Evolutionary conservation across 2,329 filamentous ascomycete species (phyloP).

Genomic region (Colletotrichum liriopes): DNA sequence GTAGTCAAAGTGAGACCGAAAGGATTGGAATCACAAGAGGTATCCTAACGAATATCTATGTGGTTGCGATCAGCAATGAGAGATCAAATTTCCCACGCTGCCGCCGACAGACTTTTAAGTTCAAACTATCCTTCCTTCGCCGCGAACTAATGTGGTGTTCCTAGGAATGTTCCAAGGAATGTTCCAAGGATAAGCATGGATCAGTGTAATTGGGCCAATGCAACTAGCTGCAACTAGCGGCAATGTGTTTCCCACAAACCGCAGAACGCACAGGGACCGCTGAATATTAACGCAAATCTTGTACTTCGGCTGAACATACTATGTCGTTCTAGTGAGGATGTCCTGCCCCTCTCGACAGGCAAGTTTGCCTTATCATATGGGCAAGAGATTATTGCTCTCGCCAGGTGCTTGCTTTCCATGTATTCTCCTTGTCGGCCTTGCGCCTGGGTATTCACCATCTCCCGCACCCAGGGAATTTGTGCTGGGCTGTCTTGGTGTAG

Average conservation of each 20-base stretch:
- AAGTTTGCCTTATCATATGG: not conserved
- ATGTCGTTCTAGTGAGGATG: not conserved
- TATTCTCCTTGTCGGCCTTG: not conserved
- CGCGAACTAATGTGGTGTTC: not conserved
- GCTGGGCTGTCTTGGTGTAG: not conserved
- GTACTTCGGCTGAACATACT: not conserved
- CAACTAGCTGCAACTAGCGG: not conserved
- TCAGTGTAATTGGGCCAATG: not conserved
- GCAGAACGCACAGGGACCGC: not conserved
- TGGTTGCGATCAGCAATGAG: not conserved
- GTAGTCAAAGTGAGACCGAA: not conserved
- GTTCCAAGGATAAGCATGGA: not conserved
- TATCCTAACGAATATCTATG: constrained; percentile 9
- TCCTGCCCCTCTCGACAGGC: not conserved
- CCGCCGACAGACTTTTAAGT: not conserved
- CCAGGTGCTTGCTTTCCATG: not conserved
- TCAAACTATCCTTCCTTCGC: not conserved
- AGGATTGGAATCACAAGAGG: not conserved
- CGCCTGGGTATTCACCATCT: not conserved
- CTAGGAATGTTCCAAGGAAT: not conserved
- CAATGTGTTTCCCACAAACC: not conserved
- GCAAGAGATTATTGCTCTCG: not conserved
- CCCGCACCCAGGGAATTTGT: not conserved
- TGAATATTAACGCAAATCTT: not conserved
- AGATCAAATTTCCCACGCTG: not conserved